Base-by-base conservation (phyloP, 2,329 filamentous ascomycete species). In the Stachybotrys chlorohalonatus region DNA sequence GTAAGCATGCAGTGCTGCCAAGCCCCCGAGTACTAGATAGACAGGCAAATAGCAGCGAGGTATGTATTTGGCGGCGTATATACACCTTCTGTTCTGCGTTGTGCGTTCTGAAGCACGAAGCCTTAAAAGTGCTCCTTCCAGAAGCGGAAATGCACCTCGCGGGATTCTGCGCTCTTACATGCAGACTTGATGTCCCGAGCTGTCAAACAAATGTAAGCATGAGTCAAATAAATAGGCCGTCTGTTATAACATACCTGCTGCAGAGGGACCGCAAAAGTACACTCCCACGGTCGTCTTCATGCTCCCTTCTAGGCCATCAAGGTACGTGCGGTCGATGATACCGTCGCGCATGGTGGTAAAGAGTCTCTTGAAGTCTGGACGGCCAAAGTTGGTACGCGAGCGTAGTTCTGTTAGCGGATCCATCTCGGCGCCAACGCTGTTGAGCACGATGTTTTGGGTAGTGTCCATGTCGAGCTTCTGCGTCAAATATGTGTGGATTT, bases 401-500 rank as follows among this genome's bases (percentile, higher is more conserved):
- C 87, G 89, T 57, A 99, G 79, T 72, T 97, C 93, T 0, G 94
- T 99, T 31, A 99, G 79, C 0, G 94, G 94, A 70, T 99, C 94
- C 59, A 90, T 80, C 47, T 87, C 86, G 46, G 88, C 85, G 53
- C 94, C 94, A 16, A 97, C 93, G 54, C 86, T 92, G 76, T 99
- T 97, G 59, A 99, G 83, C 51, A 96, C 90, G 68, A 99, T 97
- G 71, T 99, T 99, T 64, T 96, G 89, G 2, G 91, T 87, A 0
- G 90, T 96, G 70, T 99, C 92, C 62, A 86, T 82, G 70, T 97
- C 93, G 57, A 97, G 83, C 64, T 86, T 89, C 72, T 97, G 92
- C 1, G 94, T 99, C 45, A 99, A 86, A 68, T 96, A 99, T 1
- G 92, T 97, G 76, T 99, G 94, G 61, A 99, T 99, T 70, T 92